Evolutionary conservation across 495 filamentous ascomycete species (phyloP), one percentile per base, ranked within the genome.

Genomic region (Cercophora sp.): DNA sequence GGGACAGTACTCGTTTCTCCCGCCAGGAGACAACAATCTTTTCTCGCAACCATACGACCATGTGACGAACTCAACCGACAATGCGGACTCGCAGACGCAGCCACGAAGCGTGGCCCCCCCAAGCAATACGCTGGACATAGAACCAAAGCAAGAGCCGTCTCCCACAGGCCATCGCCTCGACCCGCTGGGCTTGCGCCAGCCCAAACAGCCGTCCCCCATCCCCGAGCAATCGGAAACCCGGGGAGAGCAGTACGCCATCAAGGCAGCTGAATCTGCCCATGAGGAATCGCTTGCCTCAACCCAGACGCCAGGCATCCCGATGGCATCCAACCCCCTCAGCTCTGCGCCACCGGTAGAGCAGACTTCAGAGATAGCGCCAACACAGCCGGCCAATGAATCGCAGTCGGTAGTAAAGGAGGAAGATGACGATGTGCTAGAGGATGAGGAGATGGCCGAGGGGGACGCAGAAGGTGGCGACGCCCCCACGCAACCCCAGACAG

Each of bases 401-500:
- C 66, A 76, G 19, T 62, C 56, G 2, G 65, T 54, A 22, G 52
- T 65, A 43, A 77, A 84, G 52, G 81, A 80, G 45, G 77, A 79
- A 32, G 78, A 81, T 18, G 78, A 79, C 10, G 78, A 81, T 19
- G 71, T 76, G 25, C 36, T 78, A 6, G 76, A 75, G 23, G 73
- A 75, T 36, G 76, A 78, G 11, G 71, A 75, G 23, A 74, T 76
- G 72, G 52, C 71, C 8, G 74, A 77, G 25, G 78, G 67, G 10
- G 75, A 77, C 13, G 62, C 53, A 4, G 65, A 67, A 6, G n/a
- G n/a, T n/a, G 73, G 67, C 10, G 75, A 77, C 26, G 55, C 60
- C 1, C 63, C 67, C n/a, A 61, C 70, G n/a, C 73, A 73, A 37
- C 73, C 77, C 11, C 82, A 83, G 54, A 85, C 84, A 20, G 82